phyloP scores from a whole-genome alignment of 371 early-diverging fungal species.

The Phascolomyces articulosus region DNA sequence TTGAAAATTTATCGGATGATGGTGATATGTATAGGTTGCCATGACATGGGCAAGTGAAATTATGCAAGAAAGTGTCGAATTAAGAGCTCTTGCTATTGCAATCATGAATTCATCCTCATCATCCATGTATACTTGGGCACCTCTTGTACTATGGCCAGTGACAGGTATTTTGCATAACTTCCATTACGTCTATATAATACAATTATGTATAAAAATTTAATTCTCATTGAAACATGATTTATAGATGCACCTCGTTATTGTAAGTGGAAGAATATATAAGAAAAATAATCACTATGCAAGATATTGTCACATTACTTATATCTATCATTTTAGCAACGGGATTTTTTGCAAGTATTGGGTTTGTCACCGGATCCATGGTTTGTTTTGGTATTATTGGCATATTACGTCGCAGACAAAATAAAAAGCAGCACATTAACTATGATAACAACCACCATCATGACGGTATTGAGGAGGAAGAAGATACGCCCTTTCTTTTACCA shows the following conservation, averaged over 20 bases:
- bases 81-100: conserved; percentile 50
- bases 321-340: not conserved
- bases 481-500: too few species aligned
- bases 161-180: conserved; percentile 24
- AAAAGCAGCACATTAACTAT: too few species aligned
- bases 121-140: conserved; percentile 38
- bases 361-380: not conserved
- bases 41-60: conserved; percentile 61
- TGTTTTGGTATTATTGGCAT: not conserved
- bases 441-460: not conserved
- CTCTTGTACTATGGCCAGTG: conserved; percentile 53
- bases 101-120: conserved; percentile 49
- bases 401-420: too few species aligned
- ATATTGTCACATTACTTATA: not conserved
- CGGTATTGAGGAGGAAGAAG: not conserved
- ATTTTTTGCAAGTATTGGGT: not conserved
- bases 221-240: not conserved
- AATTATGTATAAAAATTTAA: not conserved
- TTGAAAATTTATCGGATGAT: too few species aligned
- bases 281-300: not conserved
- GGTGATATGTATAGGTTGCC: conserved; percentile 26
- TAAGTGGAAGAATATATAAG: not conserved
- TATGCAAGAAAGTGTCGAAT: conserved; percentile 31
- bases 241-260: conserved; percentile 1
- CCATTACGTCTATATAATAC: not conserved